These are phyloP conservation scores for Aspergillus glaucus DNA, from an alignment of 2,329 filamentous ascomycete species.

Conservation along the genomic window DNA sequence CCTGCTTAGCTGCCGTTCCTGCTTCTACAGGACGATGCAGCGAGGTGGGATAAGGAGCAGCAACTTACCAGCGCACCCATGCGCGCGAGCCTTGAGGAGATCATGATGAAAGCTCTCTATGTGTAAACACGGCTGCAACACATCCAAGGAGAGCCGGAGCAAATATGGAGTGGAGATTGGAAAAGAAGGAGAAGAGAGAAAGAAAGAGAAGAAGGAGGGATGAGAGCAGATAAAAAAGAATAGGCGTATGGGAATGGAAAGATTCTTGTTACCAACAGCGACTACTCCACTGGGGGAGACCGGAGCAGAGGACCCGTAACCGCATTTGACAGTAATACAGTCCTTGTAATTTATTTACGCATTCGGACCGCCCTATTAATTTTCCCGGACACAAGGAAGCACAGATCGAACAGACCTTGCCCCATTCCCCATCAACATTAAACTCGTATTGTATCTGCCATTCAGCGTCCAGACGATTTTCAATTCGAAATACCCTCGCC, in stretches of 20 bases:
- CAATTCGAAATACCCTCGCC: conserved; percentile 9
- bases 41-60: conserved; percentile 8
- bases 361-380: conserved; percentile 15
- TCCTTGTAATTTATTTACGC: conserved; percentile 18
- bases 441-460: background rate
- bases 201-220: conserved; percentile 23
- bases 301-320: conserved; percentile 35
- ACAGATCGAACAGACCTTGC: conserved; percentile 7
- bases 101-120: conserved; percentile 41
- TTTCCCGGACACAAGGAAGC: conserved; percentile 25
- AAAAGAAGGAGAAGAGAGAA: conserved; percentile 26
- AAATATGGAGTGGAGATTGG: conserved; percentile 30
- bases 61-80: conserved; percentile 42
- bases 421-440: background rate
- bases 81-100: conserved; percentile 43
- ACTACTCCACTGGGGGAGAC: conserved; percentile 19
- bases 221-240: conserved; percentile 30
- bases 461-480: background rate
- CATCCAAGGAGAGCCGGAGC: conserved; percentile 32
- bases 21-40: conserved; percentile 6
- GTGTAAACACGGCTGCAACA: conserved; percentile 29
- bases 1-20: background rate
- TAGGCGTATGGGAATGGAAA: conserved; percentile 29
- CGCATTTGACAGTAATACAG: conserved; percentile 27
- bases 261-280: conserved; percentile 19